Evolutionary conservation across 257 asterid genomes (phyloP).

Genomic region (Scutellaria minor): DNA sequence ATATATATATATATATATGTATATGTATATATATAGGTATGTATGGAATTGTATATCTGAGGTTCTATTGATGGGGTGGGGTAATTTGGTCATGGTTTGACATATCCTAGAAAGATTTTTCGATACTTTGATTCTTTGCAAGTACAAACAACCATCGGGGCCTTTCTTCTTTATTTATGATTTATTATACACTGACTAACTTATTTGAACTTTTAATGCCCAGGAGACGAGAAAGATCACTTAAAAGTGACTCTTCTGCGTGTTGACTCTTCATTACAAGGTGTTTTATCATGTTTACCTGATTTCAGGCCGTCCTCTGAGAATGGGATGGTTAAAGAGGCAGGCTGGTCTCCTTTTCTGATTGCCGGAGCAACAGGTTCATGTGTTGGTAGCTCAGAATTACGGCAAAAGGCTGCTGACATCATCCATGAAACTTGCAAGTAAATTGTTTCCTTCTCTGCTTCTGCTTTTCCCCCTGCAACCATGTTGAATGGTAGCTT

Average conservation of each 20-base stretch:
- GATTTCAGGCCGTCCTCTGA: slow-evolving; percentile 86
- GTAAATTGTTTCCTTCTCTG: slow-evolving; percentile 47
- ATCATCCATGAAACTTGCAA: slow-evolving; percentile 85
- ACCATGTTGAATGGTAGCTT: slow-evolving; percentile 33
- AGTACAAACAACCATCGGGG: slow-evolving; percentile 13
- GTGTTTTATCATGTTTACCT: slow-evolving; percentile 95
- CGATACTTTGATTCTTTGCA: slow-evolving; percentile 3
- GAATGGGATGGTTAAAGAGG: slow-evolving; percentile 73
- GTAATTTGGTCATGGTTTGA: slow-evolving; percentile 24
- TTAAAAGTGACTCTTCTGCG: slow-evolving; percentile 99
- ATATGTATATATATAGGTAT: not conserved
- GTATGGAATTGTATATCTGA: slow-evolving; percentile 8
- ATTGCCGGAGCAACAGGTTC: slow-evolving; percentile 99
- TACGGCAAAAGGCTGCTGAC: slow-evolving; percentile 86
- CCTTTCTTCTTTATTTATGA: slow-evolving; percentile 26
- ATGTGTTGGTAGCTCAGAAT: slow-evolving; percentile 80
- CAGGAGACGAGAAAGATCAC: slow-evolving; percentile 98
- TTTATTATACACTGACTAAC: slow-evolving; percentile 34
- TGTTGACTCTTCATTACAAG: slow-evolving; percentile 94
- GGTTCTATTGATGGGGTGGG: slow-evolving; percentile 26
- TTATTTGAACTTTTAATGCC: slow-evolving; percentile 43
- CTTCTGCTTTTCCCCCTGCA: slow-evolving; percentile 28
- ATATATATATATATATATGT: not conserved
- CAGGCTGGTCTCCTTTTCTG: slow-evolving; percentile 57
- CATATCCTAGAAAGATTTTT: slow-evolving; percentile 8